Evolutionary conservation across 108 stramenopile species (phyloP), one percentile per base, ranked within the genome.

Genomic region (Nannochloropsis gaditana): DNA sequence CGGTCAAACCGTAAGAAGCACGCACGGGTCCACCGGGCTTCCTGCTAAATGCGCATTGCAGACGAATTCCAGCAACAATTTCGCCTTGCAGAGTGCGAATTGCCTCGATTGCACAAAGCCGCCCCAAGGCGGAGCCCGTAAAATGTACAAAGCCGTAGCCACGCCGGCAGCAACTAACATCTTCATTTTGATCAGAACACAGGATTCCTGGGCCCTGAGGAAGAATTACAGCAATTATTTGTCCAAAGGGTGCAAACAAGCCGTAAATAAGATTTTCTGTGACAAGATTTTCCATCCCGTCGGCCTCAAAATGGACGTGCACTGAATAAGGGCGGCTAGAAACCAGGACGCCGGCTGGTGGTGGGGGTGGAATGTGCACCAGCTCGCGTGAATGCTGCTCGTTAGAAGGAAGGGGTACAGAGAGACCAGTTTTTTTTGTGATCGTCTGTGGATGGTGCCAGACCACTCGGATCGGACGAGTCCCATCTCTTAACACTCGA

Each of bases 1-100:
- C n/a, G 6, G 19, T 73, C 59, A 6, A 73, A n/a, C 59, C 59
- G 4, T 3, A 15, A 15, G 19, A 15, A 3, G 8, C 19, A 73
- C 59, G 59, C 15, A 73, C 59, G 59, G 59, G 59, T n/a, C 19
- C 59, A 73, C 59, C 59, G 59, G 59, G 59, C n/a, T 73, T 73
- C 59, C n/a, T 73, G n/a, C 59, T 73, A 73, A 73, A 73, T n/a
- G 59, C 59, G 59, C 59, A 73, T 73, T 73, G 59, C 59, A 73
- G 8, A 2, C 59, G 59, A 73, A 73, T 73, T 15, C 59, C 59
- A 4, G 15, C 19, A 4, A n/a, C 15, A n/a, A 73, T 73, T 73
- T 73, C 59, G 19, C 59, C 59, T 73, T 73, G 59, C 59, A 73
- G 8, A 15, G 59, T 73, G 19, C 59, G 59, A 73, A 73, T 73